phyloP scores from a whole-genome alignment of 257 asterid genomes.

The Solanum appendiculatum region DNA sequence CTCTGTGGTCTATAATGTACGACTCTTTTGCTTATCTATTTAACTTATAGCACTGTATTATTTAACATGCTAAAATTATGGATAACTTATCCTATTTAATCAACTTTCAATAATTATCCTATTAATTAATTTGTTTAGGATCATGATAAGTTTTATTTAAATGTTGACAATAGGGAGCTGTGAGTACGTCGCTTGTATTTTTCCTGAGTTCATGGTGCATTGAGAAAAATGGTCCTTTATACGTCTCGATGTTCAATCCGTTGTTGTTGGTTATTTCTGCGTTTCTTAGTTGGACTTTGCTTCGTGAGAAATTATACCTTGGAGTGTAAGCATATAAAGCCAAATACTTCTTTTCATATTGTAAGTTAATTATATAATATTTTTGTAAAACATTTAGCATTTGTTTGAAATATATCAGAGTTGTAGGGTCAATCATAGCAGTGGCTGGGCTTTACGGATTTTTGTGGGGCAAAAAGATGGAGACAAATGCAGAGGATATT shows the following conservation, averaged over 20 bases:
- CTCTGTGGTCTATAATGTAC: too few relatives aligned
- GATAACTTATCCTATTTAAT: too few relatives aligned
- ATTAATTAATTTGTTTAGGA: too few relatives aligned
- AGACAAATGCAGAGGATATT: neutral
- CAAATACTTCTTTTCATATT: neutral
- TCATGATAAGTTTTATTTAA: neutral
- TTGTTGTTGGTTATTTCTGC: slow-evolving; percentile 71
- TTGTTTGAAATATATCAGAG: too few relatives aligned
- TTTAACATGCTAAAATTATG: too few relatives aligned
- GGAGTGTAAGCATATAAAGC: slow-evolving; percentile 46
- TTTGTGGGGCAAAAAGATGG: slow-evolving; percentile 59
- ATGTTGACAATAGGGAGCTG: neutral
- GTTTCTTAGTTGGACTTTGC: slow-evolving; percentile 69
- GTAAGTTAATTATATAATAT: too few relatives aligned
- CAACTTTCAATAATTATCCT: too few relatives aligned
- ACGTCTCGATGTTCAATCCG: slow-evolving; percentile 52
- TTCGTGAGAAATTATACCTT: slow-evolving; percentile 42
- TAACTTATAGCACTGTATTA: too few relatives aligned
- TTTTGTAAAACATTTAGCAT: too few relatives aligned
- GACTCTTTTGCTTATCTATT: too few relatives aligned
- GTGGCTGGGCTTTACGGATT: slow-evolving; percentile 67
- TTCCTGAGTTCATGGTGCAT: neutral
- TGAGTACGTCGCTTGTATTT: neutral
- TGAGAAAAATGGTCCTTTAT: neutral
- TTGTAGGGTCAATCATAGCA: slow-evolving; percentile 54